Evolutionary conservation across 2,329 filamentous ascomycete genomes (phyloP).

Genomic region (Ophiosphaerella herpotricha): DNA sequence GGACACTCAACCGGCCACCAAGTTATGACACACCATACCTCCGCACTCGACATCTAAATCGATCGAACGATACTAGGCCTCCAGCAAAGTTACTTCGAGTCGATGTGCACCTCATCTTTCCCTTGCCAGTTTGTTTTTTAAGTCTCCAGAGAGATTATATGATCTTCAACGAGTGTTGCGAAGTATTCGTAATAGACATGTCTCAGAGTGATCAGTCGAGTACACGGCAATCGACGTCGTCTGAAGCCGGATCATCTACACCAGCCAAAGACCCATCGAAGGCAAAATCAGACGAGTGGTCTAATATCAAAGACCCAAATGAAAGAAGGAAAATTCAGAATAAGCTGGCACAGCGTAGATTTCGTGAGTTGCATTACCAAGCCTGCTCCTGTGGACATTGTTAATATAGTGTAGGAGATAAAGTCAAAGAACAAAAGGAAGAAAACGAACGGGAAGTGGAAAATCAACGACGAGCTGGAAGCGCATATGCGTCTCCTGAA

Average conservation of each 20-base stretch:
- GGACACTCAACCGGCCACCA: too few species aligned
- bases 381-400: background rate
- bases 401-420: conserved; percentile 62
- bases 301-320: conserved; percentile 69
- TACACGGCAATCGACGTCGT: conserved; percentile 19
- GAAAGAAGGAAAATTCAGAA: conserved; percentile 78
- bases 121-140: too few species aligned
- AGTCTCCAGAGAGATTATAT: background rate
- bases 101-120: too few species aligned
- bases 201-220: conserved; percentile 23
- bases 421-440: conserved; percentile 70
- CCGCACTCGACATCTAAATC: too few species aligned
- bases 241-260: background rate
- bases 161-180: background rate
- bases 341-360: conserved; percentile 75
- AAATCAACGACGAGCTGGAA: conserved; percentile 67
- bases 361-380: conserved; percentile 60
- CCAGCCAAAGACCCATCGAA: conserved; percentile 22
- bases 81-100: too few species aligned
- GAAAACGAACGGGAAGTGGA: conserved; percentile 65
- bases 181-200: conserved; percentile 16
- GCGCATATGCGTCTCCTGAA: conserved; percentile 66
- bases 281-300: conserved; percentile 64
- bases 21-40: too few species aligned
- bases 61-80: too few species aligned